Evolutionary conservation across 2,329 filamentous ascomycete genomes (phyloP).

Genomic region (Metarhizium robertsii): DNA sequence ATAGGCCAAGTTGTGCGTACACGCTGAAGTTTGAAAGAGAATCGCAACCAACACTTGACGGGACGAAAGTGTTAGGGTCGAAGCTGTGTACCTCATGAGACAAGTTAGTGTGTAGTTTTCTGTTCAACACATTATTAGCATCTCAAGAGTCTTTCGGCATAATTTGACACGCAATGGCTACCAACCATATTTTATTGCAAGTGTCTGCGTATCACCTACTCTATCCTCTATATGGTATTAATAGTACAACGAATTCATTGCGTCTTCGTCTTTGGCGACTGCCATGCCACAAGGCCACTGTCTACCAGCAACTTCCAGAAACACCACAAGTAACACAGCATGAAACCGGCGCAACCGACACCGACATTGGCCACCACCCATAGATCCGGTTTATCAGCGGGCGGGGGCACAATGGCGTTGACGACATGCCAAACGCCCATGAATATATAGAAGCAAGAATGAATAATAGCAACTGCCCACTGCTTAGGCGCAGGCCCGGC

Average conservation of each 20-base stretch:
- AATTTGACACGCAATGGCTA: background rate
- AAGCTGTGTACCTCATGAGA: no score
- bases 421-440: slow-evolving; percentile 78
- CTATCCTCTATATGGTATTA: background rate
- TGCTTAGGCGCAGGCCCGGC: slow-evolving; percentile 22
- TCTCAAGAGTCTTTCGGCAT: background rate
- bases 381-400: slow-evolving; percentile 73
- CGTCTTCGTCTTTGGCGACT: slow-evolving; percentile 25
- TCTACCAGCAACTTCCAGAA: slow-evolving; percentile 57
- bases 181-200: background rate
- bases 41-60: no score
- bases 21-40: no score
- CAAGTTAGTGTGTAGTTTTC: background rate
- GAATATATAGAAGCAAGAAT: slow-evolving; percentile 63
- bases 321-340: slow-evolving; percentile 87
- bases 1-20: no score
- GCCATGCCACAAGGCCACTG: slow-evolving; percentile 39
- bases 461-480: slow-evolving; percentile 57
- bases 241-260: slow-evolving; percentile 13
- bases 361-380: slow-evolving; percentile 91
- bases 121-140: background rate
- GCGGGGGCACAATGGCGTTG: slow-evolving; percentile 60
- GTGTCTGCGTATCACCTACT: background rate
- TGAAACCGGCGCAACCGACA: slow-evolving; percentile 76
- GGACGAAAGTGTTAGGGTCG: no score